phyloP scores from a whole-genome alignment of 2,329 filamentous ascomycete genomes.

The Botrytis medusae region DNA sequence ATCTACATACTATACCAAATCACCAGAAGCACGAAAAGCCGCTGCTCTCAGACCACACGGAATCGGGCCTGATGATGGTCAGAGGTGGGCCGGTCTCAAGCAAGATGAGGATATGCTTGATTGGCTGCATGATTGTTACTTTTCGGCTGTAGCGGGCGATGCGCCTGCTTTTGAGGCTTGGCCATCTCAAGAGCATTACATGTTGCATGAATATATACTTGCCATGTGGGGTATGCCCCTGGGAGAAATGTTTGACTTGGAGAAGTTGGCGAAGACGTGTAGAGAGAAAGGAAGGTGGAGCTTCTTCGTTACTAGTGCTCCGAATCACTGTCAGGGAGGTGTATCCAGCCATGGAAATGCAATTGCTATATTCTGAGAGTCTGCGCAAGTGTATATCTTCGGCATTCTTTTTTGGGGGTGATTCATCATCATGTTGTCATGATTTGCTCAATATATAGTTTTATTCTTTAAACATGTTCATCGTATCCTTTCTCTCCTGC shows the following conservation, averaged over 20 bases:
- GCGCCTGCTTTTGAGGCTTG: constrained; percentile 45
- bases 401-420: neutral
- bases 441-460: neutral
- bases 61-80: constrained; percentile 41
- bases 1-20: constrained; percentile 40
- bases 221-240: constrained; percentile 40
- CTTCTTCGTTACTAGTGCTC: constrained; percentile 39
- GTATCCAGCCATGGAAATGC: constrained; percentile 52
- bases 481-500: rapidly evolving
- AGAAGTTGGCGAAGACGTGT: constrained; percentile 37
- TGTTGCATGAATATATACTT: constrained; percentile 39
- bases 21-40: constrained; percentile 42
- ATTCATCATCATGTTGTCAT: neutral
- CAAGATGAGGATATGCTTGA: constrained; percentile 47
- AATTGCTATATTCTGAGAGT: constrained; percentile 43
- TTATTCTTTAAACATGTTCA: neutral
- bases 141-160: constrained; percentile 47
- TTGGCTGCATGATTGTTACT: constrained; percentile 45
- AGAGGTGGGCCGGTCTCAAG: constrained; percentile 49
- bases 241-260: constrained; percentile 40
- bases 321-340: constrained; percentile 48
- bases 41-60: constrained; percentile 42
- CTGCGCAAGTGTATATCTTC: too few species aligned
- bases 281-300: constrained; percentile 37
- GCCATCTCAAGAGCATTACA: constrained; percentile 34